Percentiles rank a stretch among this genome's conserved stretches.
Conservation (phyloP, 495 filamentous ascomycete genomes). For the Aspergillus olivimuriae region DNA sequence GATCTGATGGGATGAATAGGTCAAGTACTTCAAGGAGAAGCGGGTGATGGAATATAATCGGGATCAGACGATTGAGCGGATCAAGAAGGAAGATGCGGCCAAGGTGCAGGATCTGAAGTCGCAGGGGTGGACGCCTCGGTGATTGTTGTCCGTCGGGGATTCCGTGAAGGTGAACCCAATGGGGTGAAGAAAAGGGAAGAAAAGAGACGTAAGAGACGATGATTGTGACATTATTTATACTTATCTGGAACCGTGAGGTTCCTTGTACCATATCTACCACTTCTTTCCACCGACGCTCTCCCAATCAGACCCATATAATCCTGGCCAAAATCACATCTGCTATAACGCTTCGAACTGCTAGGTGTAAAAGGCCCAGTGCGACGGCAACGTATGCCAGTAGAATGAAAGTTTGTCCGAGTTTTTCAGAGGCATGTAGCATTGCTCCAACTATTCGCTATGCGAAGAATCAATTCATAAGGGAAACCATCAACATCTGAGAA, state of each 20-base stretch:
- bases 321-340: too few species aligned
- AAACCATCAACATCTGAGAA: too few species aligned
- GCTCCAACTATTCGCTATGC: too few species aligned
- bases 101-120: constrained; percentile 48
- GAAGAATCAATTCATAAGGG: too few species aligned
- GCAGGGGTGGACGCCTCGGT: constrained; percentile 29
- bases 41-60: constrained; percentile 87
- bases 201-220: not conserved
- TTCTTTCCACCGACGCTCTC: not conserved
- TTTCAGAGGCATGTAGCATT: too few species aligned
- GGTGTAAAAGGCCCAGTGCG: too few species aligned
- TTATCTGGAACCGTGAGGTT: not conserved
- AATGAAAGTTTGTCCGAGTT: too few species aligned
- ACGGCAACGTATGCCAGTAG: too few species aligned
- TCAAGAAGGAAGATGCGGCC: constrained; percentile 72
- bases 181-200: constrained; percentile 4
- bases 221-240: constrained; percentile 12
- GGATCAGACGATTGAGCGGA: constrained; percentile 66
- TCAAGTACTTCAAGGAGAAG: constrained; percentile 95
- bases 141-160: too few species aligned
- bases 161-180: too few species aligned
- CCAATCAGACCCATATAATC: not conserved
- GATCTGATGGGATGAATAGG: constrained; percentile 46
- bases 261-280: not conserved
- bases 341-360: too few species aligned